Evolutionary conservation across 768 basidiomycete species (phyloP).

Genomic region (Suillus weaverae): DNA sequence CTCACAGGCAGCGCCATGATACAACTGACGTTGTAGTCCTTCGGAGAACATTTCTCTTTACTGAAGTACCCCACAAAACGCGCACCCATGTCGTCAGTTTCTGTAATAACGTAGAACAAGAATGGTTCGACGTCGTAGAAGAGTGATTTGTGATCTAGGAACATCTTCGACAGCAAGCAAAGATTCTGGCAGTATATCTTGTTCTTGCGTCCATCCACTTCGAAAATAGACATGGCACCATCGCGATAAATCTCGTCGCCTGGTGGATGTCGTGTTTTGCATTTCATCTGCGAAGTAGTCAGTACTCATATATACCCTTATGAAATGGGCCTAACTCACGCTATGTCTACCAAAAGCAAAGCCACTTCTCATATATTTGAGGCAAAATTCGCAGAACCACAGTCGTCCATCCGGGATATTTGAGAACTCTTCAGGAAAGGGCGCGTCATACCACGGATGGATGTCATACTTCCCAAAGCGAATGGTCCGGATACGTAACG

Average conservation of each 20-base stretch:
- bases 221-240: constrained; percentile 85
- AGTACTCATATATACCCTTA: constrained; percentile 12
- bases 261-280: constrained; percentile 91
- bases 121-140: constrained; percentile 99
- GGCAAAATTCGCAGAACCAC: constrained; percentile 97
- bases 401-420: constrained; percentile 87
- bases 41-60: constrained; percentile 96
- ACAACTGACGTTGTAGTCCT: constrained; percentile 97
- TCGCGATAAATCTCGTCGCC: constrained; percentile 99
- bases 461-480: constrained; percentile 92
- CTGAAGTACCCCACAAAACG: constrained; percentile 98
- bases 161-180: constrained; percentile 97
- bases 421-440: constrained; percentile 97
- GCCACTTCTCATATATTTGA: constrained; percentile 96
- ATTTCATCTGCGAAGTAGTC: constrained; percentile 69
- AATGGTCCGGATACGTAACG: constrained; percentile 79
- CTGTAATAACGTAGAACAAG: constrained; percentile 96
- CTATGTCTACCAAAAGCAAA: constrained; percentile 85
- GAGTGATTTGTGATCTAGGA: constrained; percentile 96
- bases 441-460: constrained; percentile 98
- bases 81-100: constrained; percentile 84
- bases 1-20: constrained; percentile 98
- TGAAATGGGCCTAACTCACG: constrained; percentile 44
- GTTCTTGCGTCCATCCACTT: constrained; percentile 97
- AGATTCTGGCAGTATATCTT: constrained; percentile 99